Conservation (phyloP, 2,329 filamentous ascomycete genomes). For the Clonostachys rosea region DNA sequence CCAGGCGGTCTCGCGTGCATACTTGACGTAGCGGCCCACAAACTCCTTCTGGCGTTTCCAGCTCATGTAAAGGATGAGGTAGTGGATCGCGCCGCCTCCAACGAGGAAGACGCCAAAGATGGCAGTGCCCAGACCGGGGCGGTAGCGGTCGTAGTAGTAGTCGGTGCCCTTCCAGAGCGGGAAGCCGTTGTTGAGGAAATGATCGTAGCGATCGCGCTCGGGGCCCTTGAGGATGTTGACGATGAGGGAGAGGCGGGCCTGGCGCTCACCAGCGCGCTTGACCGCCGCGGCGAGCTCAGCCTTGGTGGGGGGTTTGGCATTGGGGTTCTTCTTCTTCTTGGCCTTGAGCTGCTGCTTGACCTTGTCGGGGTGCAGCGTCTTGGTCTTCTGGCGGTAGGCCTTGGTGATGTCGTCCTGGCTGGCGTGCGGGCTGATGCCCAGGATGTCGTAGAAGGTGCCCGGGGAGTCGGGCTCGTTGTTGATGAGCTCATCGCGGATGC, state of each 20-base stretch:
- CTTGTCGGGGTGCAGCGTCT: constrained; percentile 89
- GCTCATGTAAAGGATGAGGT: constrained; percentile 76
- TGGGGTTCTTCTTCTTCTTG: constrained; percentile 40
- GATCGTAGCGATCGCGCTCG: constrained; percentile 83
- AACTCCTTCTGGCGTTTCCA: constrained; percentile 92
- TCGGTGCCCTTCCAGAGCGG: constrained; percentile 95
- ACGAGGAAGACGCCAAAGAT: constrained; percentile 76
- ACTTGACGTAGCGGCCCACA: constrained; percentile 84
- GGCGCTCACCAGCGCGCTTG: constrained; percentile 78
- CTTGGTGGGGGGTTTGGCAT: constrained; percentile 67
- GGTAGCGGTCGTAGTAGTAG: constrained; percentile 95
- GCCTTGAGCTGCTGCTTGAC: constrained; percentile 75
- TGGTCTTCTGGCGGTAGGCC: constrained; percentile 85
- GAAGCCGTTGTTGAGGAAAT: constrained; percentile 91
- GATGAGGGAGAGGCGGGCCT: constrained; percentile 79
- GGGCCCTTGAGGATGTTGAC: constrained; percentile 80
- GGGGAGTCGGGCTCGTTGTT: constrained; percentile 71
- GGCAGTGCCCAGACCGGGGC: constrained; percentile 84
- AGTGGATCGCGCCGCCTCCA: constrained; percentile 82
- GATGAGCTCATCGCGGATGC: constrained; percentile 81
- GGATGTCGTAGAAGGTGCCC: constrained; percentile 90
- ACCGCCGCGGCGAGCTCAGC: constrained; percentile 72
- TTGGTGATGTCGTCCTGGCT: constrained; percentile 87
- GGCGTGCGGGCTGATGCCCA: constrained; percentile 70
- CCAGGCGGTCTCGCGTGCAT: constrained; percentile 85